phyloP scores from a whole-genome alignment of 352 stramenopile genomes.

The Pythium coloratum region DNA sequence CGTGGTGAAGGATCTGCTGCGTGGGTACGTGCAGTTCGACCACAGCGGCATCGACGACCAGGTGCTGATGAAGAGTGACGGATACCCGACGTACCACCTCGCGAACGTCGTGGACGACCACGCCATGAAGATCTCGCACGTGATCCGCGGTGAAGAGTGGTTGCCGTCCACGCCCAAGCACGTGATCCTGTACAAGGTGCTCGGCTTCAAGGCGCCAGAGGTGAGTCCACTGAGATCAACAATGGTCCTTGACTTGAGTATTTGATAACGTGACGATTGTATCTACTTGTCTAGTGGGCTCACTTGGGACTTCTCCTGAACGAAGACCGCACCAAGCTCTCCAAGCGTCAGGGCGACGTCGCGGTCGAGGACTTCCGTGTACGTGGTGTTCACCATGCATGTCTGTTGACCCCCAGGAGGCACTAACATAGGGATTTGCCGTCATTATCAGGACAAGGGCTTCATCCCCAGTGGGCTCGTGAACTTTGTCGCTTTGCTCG shows the following conservation, averaged over 20 bases:
- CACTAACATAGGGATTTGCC: not conserved
- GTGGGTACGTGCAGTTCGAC: conserved; percentile 92
- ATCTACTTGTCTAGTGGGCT: conserved; percentile 53
- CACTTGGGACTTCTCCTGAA: conserved; percentile 95
- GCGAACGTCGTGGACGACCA: conserved; percentile 97
- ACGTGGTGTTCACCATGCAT: conserved; percentile 15
- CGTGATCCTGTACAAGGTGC: conserved; percentile 87
- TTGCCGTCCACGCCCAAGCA: conserved; percentile 91
- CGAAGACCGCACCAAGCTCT: conserved; percentile 98
- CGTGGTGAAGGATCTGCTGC: conserved; percentile 95
- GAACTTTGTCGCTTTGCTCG: conserved; percentile 98
- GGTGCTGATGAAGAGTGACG: conserved; percentile 93
- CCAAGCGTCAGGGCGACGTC: conserved; percentile 97
- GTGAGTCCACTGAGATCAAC: conserved; percentile 29
- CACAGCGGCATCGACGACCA: conserved; percentile 90
- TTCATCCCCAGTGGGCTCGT: conserved; percentile 96
- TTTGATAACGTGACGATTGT: not conserved
- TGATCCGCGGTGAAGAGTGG: conserved; percentile 97
- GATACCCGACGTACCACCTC: conserved; percentile 92
- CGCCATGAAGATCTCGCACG: conserved; percentile 96
- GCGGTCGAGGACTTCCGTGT: conserved; percentile 97
- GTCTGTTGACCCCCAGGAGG: too few species aligned
- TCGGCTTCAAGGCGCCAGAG: conserved; percentile 71
- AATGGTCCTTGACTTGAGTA: too few species aligned
- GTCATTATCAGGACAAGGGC: conserved; percentile 82